Evolutionary conservation across 305 asterid species (phyloP).

Genomic region (Rubia balearica): DNA sequence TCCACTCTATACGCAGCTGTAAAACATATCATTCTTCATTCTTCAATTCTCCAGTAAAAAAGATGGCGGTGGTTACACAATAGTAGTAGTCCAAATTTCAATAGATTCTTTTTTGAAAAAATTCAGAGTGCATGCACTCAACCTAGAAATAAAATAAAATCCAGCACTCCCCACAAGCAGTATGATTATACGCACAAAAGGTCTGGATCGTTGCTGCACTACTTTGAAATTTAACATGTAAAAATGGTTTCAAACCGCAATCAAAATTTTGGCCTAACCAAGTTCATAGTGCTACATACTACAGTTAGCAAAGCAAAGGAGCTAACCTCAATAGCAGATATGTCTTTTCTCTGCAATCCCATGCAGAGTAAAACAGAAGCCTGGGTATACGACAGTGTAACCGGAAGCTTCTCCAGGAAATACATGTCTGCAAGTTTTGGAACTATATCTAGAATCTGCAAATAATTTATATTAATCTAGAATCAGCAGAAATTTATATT

Average conservation of each 20-base stretch:
- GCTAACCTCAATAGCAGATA: slow-evolving; percentile 59
- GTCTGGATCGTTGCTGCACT: neutral
- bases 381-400: slow-evolving; percentile 56
- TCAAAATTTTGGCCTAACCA: neutral
- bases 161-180: neutral
- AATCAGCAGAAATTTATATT: slow-evolving; percentile 37
- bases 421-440: slow-evolving; percentile 54
- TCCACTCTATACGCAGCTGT: neutral
- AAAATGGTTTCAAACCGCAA: neutral
- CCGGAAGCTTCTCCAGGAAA: slow-evolving; percentile 76
- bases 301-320: slow-evolving; percentile 14
- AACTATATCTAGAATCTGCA: slow-evolving; percentile 58
- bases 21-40: neutral
- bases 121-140: neutral
- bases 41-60: neutral
- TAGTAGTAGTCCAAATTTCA: neutral
- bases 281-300: neutral
- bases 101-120: neutral
- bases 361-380: slow-evolving; percentile 85
- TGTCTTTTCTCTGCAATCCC: slow-evolving; percentile 73
- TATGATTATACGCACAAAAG: neutral
- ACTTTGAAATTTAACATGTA: neutral
- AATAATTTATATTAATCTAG: slow-evolving; percentile 7
- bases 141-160: neutral
- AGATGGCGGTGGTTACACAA: too few relatives aligned